A percentile compares a stretch with the other conserved stretches of the same genome.
Evolutionary conservation across 371 early-diverging fungal genomes (phyloP).

Genomic region (Phascolomyces articulosus): DNA sequence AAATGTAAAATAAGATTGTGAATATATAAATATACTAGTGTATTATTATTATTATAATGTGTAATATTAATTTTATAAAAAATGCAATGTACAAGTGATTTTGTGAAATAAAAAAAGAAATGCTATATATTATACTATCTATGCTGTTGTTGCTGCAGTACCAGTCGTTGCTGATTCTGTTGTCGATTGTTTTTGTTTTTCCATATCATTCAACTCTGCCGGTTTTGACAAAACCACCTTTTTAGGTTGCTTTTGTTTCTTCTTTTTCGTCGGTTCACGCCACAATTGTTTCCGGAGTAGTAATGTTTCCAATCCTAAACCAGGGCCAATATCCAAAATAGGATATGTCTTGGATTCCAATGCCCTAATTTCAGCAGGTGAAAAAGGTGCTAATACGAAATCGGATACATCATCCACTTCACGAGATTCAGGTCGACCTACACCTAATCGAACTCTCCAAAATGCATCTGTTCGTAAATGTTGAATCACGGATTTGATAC

Average conservation of each 20-base stretch:
- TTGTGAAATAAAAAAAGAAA: too few relatives aligned
- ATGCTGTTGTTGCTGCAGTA: background rate
- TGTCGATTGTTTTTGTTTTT: background rate
- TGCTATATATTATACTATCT: too few relatives aligned
- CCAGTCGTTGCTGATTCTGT: background rate
- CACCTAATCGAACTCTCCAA: conserved; percentile 65
- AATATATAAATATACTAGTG: background rate
- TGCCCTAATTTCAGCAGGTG: conserved; percentile 40
- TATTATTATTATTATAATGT: too few relatives aligned
- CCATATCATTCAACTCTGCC: background rate
- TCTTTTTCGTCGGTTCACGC: conserved; percentile 18
- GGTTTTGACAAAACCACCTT: background rate
- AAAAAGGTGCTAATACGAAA: conserved; percentile 65
- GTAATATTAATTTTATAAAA: too few relatives aligned
- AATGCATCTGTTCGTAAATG: conserved; percentile 57
- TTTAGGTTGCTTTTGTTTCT: conserved; percentile 13
- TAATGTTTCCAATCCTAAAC: conserved; percentile 23
- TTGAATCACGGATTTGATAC: conserved; percentile 69
- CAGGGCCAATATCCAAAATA: conserved; percentile 18
- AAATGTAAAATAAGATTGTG: background rate
- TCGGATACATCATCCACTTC: conserved; percentile 52
- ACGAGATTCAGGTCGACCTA: conserved; percentile 63
- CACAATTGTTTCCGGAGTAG: conserved; percentile 19
- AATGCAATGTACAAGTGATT: too few relatives aligned
- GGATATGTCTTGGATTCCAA: conserved; percentile 45